Evolutionary conservation across 192 early-diverging fungal genomes (phyloP), one percentile per base, ranked within the genome.

Genomic region (Linnemannia elongata): DNA sequence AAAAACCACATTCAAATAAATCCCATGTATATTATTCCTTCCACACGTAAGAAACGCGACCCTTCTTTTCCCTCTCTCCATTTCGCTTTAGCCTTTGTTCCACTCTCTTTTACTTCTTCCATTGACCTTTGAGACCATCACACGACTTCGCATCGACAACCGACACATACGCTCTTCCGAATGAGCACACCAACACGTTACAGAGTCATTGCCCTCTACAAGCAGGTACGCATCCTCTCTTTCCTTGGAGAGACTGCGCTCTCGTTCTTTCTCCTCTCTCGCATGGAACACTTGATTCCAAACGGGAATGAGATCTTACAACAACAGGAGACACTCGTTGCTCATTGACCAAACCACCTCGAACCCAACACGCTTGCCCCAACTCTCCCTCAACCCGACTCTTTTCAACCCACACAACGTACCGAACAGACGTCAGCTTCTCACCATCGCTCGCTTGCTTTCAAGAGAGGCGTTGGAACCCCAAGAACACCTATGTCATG

Each of bases 121-220:
- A 3, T 52, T 52, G 18, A 20, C 49, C 20, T 17, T 52, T 4
- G 0, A 52, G 4, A 33, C 30, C 35, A 63, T 30, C 33, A 6
- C 44, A 52, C 60, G 12, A 2, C 27, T 9, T 39, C 20, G 24
- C 22, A 71, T 41, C 69, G 24, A 24, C 55, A 44, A 42, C 38
- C 17, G 35, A 7, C 17, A 1, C 27, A 35, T 36, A 33, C 47
- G n/a, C 24, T 42, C 49, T 7, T n/a, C 33, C 22, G 18, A 69
- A 85, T 87, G 85, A 87, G 79, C 30, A 41, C 74, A 41, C 80
- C 79, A 75, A 55, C 80, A 41, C 73, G 85, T 47, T 68, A 81
- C 13, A 76, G 85, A 13, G 85, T 81, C 47, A 81, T 87, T 70
- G 85, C 85, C 41, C 79, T 87, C 66, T 87, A 87, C 42, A 87